Evolutionary conservation across 805 yeast species (phyloP), one percentile per base, ranked within the genome.

Genomic region (Priceomyces medius): DNA sequence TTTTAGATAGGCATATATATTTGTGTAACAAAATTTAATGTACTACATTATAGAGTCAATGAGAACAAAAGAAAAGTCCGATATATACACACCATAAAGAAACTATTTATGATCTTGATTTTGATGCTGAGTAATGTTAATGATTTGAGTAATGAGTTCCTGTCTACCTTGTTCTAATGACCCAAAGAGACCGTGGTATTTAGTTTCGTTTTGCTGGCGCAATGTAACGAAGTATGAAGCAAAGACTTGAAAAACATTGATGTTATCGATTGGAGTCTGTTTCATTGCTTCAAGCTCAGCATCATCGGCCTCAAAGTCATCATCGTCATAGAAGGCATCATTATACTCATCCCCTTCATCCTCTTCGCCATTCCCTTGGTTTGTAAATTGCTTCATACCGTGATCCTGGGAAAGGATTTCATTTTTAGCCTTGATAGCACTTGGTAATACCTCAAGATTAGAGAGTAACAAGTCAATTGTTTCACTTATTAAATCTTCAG

Each of bases 201-300:
- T 71, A 12, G 55, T 53, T 0, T 65, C 59, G 47, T 81, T 80
- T 7, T 61, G 56, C 21, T 66, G 71, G 51, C 80, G 82, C 16
- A 85, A 56, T 1, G 58, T 55, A 3, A 68, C 44, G 13, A 87
- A 62, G 14, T 77, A 73, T 14, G 77, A 74, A 42, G 81, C 79
- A 61, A 89, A 81, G 2, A 79, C 77, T 12, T 72, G 71, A 61
- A 81, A 88, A 3, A 85, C 82, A 56, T 91, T 85, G 37, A 89
- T 64, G 31, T 72, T 68, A 56, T 91, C 97, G 36, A 93, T 73
- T 3, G 95, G 83, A 1, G 91, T 84, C 49, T 82, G 84, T 19
- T 85, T 77, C 56, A 85, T 70, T 7, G 96, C 96, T 55, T 90
- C 97, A 35, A 82, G 81, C 34, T 86, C 73, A 7, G 85, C 93